phyloP scores from a whole-genome alignment of 495 filamentous ascomycete genomes.

The Penicillium ochrochloron region DNA sequence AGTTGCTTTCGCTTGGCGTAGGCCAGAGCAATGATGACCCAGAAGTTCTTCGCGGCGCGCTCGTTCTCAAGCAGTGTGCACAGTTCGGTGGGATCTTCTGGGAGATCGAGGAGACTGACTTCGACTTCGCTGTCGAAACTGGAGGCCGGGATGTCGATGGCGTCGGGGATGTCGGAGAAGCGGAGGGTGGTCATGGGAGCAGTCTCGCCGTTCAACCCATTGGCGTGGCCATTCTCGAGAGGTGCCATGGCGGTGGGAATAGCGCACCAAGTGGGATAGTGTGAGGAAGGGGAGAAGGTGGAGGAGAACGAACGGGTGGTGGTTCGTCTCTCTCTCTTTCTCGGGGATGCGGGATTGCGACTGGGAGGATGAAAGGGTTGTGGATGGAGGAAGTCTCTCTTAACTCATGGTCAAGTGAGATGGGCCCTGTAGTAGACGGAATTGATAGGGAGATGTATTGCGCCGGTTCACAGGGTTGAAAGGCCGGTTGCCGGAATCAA shows the following conservation, averaged over 20 bases:
- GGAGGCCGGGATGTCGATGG: slow-evolving; percentile 89
- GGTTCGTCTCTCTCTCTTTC: slow-evolving; percentile 2
- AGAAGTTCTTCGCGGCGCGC: slow-evolving; percentile 81
- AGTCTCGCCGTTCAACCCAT: slow-evolving; percentile 49
- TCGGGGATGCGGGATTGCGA: slow-evolving; percentile 23
- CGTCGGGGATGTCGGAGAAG: slow-evolving; percentile 86
- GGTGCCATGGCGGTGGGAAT: slow-evolving; percentile 53
- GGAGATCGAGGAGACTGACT: slow-evolving; percentile 85
- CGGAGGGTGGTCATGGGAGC: slow-evolving; percentile 48
- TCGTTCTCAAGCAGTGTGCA: slow-evolving; percentile 94
- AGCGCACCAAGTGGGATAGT: slow-evolving; percentile 6
- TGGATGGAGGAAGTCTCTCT: slow-evolving; percentile 21
- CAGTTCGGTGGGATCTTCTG: slow-evolving; percentile 94
- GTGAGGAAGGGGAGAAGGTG: slow-evolving; percentile 4
- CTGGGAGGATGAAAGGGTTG: slow-evolving; percentile 19
- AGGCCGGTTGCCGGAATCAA: slow-evolving; percentile 15
- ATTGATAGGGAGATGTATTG: background rate
- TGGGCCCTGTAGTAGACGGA: slow-evolving; percentile 18
- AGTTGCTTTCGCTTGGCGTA: slow-evolving; percentile 94
- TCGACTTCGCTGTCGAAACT: slow-evolving; percentile 86
- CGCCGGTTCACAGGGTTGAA: slow-evolving; percentile 17
- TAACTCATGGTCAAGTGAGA: slow-evolving; percentile 45
- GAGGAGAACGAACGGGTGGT: background rate
- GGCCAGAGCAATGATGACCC: slow-evolving; percentile 95
- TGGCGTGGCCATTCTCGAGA: slow-evolving; percentile 57